Evolutionary conservation across 164 flowering plant genomes (phyloP).

Genomic region (Tetrastigma voinierianum): DNA sequence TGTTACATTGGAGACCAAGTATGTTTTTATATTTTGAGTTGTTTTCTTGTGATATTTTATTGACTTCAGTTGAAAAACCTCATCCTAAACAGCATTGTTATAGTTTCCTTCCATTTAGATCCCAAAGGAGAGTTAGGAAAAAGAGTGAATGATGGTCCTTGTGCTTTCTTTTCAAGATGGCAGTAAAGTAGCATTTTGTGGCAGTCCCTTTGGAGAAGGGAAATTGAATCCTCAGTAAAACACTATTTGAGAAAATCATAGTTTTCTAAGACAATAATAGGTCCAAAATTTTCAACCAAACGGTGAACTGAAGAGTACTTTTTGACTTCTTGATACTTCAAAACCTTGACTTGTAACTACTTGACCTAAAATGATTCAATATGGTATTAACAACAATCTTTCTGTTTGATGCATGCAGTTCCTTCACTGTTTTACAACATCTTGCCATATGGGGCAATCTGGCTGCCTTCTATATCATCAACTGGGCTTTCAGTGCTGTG

Average conservation of each 20-base stretch:
- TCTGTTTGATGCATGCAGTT: conserved; percentile 46
- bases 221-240: no score
- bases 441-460: conserved; percentile 96
- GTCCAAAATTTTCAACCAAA: no score
- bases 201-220: no score
- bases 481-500: conserved; percentile 73
- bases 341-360: no score
- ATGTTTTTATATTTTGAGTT: conserved; percentile 24
- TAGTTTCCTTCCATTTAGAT: no score
- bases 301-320: no score
- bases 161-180: neutral
- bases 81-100: neutral
- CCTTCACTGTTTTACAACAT: conserved; percentile 88
- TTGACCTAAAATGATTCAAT: neutral
- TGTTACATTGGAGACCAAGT: conserved; percentile 93
- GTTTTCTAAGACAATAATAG: no score
- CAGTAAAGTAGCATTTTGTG: neutral
- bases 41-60: neutral
- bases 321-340: no score
- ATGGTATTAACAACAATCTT: neutral
- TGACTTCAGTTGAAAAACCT: neutral
- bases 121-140: neutral
- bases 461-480: conserved; percentile 75
- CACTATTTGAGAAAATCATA: no score
- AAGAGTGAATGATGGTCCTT: neutral